These are phyloP conservation scores for Ustilago trichophora DNA, from an alignment of 1,284 basidiomycete genomes.

Conservation along the genomic window DNA sequence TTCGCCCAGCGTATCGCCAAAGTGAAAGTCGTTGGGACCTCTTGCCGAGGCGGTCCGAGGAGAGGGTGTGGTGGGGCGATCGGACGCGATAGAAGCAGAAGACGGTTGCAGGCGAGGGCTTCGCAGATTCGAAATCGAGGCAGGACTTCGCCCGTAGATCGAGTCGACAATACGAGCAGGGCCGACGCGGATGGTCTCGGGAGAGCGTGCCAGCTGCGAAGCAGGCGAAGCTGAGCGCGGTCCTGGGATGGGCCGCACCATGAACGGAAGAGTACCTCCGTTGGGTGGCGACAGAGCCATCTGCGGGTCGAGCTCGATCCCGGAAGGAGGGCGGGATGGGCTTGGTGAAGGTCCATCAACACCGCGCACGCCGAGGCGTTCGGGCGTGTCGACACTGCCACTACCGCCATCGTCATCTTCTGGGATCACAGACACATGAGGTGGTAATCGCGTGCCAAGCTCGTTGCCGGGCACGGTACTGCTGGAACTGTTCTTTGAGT, in stretches of 20 bases:
- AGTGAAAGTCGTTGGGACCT: slow-evolving; percentile 60
- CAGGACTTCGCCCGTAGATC: slow-evolving; percentile 39
- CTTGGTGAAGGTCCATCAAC: too few relatives aligned
- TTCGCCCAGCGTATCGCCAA: slow-evolving; percentile 64
- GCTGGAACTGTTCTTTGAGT: slow-evolving; percentile 34
- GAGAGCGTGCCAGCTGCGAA: slow-evolving; percentile 36
- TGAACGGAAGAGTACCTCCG: slow-evolving; percentile 1
- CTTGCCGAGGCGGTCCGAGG: slow-evolving; percentile 35
- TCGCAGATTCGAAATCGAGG: slow-evolving; percentile 27
- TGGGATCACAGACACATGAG: slow-evolving; percentile 35
- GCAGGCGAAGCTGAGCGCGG: slow-evolving; percentile 36
- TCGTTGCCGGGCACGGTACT: slow-evolving; percentile 20
- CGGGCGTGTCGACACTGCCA: slow-evolving; percentile 3
- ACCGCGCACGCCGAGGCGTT: too few relatives aligned
- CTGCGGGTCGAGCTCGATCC: neutral
- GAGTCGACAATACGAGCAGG: slow-evolving; percentile 25
- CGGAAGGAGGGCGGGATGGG: neutral
- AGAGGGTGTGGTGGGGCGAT: slow-evolving; percentile 19
- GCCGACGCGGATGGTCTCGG: slow-evolving; percentile 39
- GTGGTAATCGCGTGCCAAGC: slow-evolving; percentile 4
- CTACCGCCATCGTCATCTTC: slow-evolving; percentile 26
- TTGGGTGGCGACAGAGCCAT: slow-evolving; percentile 23
- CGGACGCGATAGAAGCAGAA: slow-evolving; percentile 7
- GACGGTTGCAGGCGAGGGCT: slow-evolving; percentile 28
- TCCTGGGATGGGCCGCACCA: slow-evolving; percentile 8